Percentiles rank a stretch among this genome's conserved stretches.
Evolutionary conservation across 2,329 filamentous ascomycete genomes (phyloP).

Genomic region (Colletotrichum abscissum): DNA sequence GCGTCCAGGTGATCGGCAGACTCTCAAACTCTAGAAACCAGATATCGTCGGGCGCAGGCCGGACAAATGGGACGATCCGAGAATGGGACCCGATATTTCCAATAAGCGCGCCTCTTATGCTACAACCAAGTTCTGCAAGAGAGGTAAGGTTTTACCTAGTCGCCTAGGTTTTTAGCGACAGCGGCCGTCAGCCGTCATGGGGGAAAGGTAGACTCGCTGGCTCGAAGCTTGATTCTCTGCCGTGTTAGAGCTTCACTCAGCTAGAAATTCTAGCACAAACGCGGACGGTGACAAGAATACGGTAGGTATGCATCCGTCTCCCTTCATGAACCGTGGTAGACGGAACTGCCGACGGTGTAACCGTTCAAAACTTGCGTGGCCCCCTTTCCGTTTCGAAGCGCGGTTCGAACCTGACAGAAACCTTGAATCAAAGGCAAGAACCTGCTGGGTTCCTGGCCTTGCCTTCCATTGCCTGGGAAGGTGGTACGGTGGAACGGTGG

Average conservation of each 20-base stretch:
- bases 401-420: not conserved
- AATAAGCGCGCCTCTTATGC: not conserved
- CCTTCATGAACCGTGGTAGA: too few relatives aligned
- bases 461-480: not conserved
- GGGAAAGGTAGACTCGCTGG: too few relatives aligned
- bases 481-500: not conserved
- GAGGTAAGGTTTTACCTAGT: too few relatives aligned
- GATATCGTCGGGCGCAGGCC: not conserved
- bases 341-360: not conserved
- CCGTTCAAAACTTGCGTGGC: not conserved
- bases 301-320: too few relatives aligned
- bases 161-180: not conserved
- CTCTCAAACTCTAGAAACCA: not conserved
- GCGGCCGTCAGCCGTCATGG: not conserved
- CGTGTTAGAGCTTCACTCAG: not conserved
- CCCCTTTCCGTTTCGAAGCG: slow-evolving; percentile 11
- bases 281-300: too few relatives aligned
- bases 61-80: not conserved
- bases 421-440: not conserved
- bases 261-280: not conserved
- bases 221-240: not conserved
- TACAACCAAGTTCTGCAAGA: not conserved
- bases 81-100: not conserved
- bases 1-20: not conserved
- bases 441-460: not conserved